phyloP scores from a whole-genome alignment of 148 eudicot species.

The Rhododendron williamsianum region DNA sequence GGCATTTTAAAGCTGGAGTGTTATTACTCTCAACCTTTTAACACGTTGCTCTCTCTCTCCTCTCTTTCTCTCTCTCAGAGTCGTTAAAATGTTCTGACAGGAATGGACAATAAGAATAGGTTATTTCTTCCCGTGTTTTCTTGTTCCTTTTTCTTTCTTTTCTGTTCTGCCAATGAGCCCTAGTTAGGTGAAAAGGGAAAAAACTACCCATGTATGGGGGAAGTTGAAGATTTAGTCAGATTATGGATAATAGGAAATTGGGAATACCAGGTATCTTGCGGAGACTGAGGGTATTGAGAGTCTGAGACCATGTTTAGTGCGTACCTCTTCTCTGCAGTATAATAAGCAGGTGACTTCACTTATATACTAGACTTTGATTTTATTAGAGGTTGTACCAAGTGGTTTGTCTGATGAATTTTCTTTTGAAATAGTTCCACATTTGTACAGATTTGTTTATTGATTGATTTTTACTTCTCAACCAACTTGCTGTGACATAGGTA shows the following conservation, averaged over 20 bases:
- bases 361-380: not conserved
- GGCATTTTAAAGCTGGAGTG: not conserved
- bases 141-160: not conserved
- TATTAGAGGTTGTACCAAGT: not conserved
- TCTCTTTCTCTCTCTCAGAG: not conserved
- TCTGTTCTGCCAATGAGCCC: not conserved
- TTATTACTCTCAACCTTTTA: not conserved
- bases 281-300: not conserved
- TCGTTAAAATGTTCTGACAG: not conserved
- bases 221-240: not conserved
- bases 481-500: conserved; percentile 43
- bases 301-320: not conserved
- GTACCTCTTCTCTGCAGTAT: not conserved
- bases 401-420: not conserved
- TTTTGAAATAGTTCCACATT: not conserved
- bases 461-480: conserved; percentile 4
- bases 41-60: no score
- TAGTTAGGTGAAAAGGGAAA: not conserved
- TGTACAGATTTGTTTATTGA: not conserved
- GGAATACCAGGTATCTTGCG: not conserved
- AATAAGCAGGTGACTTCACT: not conserved
- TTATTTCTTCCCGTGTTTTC: not conserved
- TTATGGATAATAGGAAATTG: not conserved
- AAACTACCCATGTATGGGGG: not conserved
- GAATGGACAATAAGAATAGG: not conserved